Percentiles rank a stretch among this genome's conserved stretches.
phyloP scores from a whole-genome alignment of 164 flowering plant genomes.

The Nelumbo lutea region DNA sequence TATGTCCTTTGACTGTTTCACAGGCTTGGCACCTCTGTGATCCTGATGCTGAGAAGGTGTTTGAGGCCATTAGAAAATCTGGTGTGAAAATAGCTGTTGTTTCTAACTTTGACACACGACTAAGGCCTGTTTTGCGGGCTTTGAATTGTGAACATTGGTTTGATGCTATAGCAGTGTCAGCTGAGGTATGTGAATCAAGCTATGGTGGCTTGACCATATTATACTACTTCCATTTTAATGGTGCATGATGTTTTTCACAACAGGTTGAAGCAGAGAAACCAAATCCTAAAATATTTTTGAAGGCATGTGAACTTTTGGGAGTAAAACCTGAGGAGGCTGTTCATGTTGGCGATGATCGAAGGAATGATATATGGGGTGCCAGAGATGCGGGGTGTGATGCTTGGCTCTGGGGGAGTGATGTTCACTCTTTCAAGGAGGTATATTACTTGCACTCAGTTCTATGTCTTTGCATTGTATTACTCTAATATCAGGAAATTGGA shows the following conservation, averaged over 20 bases:
- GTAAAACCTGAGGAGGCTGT: slow-evolving; percentile 92
- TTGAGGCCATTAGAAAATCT: slow-evolving; percentile 62
- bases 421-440: slow-evolving; percentile 90
- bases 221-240: background rate
- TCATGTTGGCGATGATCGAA: slow-evolving; percentile 96
- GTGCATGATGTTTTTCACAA: background rate
- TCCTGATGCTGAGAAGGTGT: slow-evolving; percentile 85
- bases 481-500: background rate
- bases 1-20: slow-evolving; percentile 24
- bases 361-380: slow-evolving; percentile 99
- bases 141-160: slow-evolving; percentile 90
- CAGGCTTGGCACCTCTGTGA: slow-evolving; percentile 98
- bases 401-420: slow-evolving; percentile 99
- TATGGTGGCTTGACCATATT: background rate
- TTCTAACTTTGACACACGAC: slow-evolving; percentile 93
- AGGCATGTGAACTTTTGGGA: slow-evolving; percentile 91
- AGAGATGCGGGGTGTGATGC: slow-evolving; percentile 99
- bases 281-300: slow-evolving; percentile 88
- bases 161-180: slow-evolving; percentile 96
- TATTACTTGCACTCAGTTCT: background rate
- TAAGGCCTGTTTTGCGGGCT: slow-evolving; percentile 71
- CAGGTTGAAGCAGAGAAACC: slow-evolving; percentile 99
- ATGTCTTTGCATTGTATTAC: background rate
- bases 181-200: slow-evolving; percentile 54
- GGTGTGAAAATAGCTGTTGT: slow-evolving; percentile 90